phyloP scores from a whole-genome alignment of 208 protist genomes.

The Tritrichomonas musculus region DNA sequence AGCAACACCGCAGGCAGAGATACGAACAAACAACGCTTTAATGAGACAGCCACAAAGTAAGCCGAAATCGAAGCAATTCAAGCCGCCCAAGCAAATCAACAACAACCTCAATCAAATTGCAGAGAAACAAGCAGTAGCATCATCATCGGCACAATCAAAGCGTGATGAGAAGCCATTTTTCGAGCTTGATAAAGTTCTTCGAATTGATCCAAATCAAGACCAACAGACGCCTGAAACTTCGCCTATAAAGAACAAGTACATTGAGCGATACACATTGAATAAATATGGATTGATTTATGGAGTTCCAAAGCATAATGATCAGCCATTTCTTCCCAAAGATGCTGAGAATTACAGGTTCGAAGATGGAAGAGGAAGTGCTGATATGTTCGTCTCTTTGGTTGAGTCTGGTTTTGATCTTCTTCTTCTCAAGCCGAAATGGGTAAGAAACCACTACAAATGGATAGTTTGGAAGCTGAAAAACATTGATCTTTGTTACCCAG shows the following conservation, averaged over 20 bases:
- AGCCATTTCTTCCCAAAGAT: not conserved
- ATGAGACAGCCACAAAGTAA: not conserved
- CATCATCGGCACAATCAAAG: not conserved
- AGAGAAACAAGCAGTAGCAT: not conserved
- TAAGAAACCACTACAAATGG: conserved; percentile 29
- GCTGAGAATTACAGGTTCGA: not conserved
- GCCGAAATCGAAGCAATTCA: no score
- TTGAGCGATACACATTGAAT: not conserved
- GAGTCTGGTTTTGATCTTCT: not conserved
- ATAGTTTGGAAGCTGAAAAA: conserved; percentile 11
- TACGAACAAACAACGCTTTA: not conserved
- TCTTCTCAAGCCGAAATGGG: not conserved
- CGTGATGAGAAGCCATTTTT: not conserved
- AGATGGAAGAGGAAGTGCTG: not conserved
- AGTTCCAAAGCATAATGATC: not conserved
- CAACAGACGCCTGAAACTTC: no score
- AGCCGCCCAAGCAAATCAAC: not conserved
- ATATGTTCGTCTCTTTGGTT: not conserved
- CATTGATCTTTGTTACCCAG: not conserved
- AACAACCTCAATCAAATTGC: not conserved
- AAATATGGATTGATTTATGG: not conserved
- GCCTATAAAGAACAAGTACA: no score
- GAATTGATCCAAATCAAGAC: no score
- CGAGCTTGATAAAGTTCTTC: not conserved
- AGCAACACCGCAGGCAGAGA: not conserved